Base-by-base conservation (phyloP, 1,284 basidiomycete species). In the Cutaneotrichosporon curvatum region DNA sequence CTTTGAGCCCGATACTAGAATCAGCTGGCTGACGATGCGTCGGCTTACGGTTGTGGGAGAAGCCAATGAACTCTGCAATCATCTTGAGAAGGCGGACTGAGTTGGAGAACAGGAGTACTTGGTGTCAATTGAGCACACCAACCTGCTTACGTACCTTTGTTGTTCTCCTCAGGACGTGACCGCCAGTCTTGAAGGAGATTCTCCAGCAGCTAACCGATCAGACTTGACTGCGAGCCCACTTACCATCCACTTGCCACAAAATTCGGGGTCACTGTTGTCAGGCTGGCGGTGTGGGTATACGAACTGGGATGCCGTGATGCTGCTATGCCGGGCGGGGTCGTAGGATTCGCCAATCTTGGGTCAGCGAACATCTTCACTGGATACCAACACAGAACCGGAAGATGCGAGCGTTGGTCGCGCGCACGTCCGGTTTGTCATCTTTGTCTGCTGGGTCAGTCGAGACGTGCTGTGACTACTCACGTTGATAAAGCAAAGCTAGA, bases 201-300 rank as follows among this genome's bases (percentile, higher is more conserved):
- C 19, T 64, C 48, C 0, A 77, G 64, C 11, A 75, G 65, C 68
- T 74, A 56, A 36, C 11, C 1, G 42, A n/a, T 41, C 12, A 47
- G 21, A 10, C 28, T 4, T 4, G 10, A 1, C 7, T 35, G 16
- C 2, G 4, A 11, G 4, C 12, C 20, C 1, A 48, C 68, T 42
- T 19, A 73, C 72, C 15, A 48, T 57, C 75, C 76, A 77, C 55
- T 77, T 77, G 9, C 75, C 76, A 48, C 75, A 76, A 25, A 74
- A 68, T 11, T 55, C 59, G 0, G 66, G 58, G 22, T 75, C 67
- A 34, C 71, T 70, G 40, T 18, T n/a, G 30, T 47, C 25, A 37
- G 47, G 14, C 16, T 9, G 11, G 48, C 15, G 45, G 39, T 14
- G 2, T 11, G 1, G 12, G 4, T 20, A 11, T 4, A 55, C 65